A percentile compares a stretch with the other conserved stretches of the same genome.
Conservation (phyloP, 768 basidiomycete genomes). For the Auricularia cornea region DNA sequence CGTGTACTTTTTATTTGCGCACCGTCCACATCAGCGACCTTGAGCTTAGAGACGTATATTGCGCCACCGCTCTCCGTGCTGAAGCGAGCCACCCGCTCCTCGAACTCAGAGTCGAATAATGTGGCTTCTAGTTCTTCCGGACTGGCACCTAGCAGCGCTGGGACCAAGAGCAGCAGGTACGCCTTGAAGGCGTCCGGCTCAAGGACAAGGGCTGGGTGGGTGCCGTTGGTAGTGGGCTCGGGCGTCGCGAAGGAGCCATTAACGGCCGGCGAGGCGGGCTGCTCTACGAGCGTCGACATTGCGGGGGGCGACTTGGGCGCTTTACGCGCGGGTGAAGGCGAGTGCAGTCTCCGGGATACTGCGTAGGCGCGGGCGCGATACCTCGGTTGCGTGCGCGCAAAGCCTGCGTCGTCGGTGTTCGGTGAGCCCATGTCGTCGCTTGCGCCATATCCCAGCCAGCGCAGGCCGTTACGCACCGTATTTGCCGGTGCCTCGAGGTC, state of each 20-base stretch:
- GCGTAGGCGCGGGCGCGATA: background rate
- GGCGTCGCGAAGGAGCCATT: background rate
- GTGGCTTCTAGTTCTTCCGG: conserved; percentile 55
- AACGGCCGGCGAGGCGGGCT: background rate
- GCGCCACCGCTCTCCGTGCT: conserved; percentile 67
- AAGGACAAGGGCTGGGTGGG: conserved; percentile 19
- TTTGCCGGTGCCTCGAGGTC: background rate
- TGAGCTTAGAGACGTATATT: conserved; percentile 74
- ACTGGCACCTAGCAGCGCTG: conserved; percentile 71
- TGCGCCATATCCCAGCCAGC: background rate
- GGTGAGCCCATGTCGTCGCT: background rate
- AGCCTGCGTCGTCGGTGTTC: background rate
- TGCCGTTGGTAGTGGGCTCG: background rate
- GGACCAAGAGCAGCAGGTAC: conserved; percentile 66
- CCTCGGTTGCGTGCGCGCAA: background rate
- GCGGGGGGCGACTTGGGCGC: background rate
- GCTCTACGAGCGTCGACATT: background rate
- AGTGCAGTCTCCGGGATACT: background rate
- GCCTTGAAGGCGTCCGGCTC: conserved; percentile 61
- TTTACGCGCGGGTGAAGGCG: background rate
- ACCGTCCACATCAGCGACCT: conserved; percentile 64
- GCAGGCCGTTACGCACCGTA: background rate
- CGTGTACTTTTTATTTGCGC: conserved; percentile 12
- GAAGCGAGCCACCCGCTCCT: conserved; percentile 68
- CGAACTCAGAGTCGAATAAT: conserved; percentile 64